phyloP scores from a whole-genome alignment of 2,329 filamentous ascomycete genomes.

The Ustulina deusta region DNA sequence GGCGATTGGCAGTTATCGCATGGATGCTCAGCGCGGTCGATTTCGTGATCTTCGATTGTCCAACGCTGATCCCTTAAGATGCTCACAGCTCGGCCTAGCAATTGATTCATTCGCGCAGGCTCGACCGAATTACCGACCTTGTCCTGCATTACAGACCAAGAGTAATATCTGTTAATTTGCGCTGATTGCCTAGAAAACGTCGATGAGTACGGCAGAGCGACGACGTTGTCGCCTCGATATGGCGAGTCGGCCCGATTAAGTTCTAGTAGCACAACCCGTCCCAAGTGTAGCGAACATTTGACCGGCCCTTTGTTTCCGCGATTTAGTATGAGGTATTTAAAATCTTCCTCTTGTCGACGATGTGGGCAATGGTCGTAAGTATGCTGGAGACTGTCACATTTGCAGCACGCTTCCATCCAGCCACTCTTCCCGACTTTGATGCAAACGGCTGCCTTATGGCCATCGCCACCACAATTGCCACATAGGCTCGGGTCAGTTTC shows the following conservation, averaged over 20 bases:
- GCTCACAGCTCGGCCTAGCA: not conserved
- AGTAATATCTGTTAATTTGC: not conserved
- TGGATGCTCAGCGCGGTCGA: not conserved
- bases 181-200: not conserved
- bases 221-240: not conserved
- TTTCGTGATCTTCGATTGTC: not conserved
- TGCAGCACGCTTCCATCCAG: constrained; percentile 30
- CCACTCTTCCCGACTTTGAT: constrained; percentile 8
- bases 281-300: constrained; percentile 12
- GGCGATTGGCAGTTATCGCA: not conserved
- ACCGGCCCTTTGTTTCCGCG: constrained; percentile 17
- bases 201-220: constrained; percentile 9
- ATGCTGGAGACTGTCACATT: constrained; percentile 24
- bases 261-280: constrained; percentile 1
- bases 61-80: constrained; percentile 7
- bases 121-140: not conserved
- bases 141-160: not conserved
- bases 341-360: constrained; percentile 11
- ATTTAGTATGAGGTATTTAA: constrained; percentile 22
- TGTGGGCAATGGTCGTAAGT: constrained; percentile 16
- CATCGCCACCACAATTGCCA: not conserved
- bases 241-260: not conserved
- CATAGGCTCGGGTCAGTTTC: not conserved
- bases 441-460: constrained; percentile 22
- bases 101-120: not conserved